Evolutionary conservation across 495 filamentous ascomycete species (phyloP), one percentile per base, ranked within the genome.

Genomic region (Xylaria telfairii): DNA sequence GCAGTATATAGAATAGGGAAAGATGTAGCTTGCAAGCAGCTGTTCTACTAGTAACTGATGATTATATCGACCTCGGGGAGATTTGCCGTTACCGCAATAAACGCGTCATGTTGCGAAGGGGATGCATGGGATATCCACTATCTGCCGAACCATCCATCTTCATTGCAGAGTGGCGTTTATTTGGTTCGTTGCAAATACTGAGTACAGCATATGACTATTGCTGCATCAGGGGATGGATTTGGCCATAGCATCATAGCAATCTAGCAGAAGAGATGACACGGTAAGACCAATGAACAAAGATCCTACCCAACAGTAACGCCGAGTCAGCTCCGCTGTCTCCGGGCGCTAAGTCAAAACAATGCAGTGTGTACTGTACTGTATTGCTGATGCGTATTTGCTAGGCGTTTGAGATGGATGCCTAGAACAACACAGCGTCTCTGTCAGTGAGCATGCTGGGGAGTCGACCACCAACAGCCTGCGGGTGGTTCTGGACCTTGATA

Each of bases 301-400:
- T 15, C 24, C 3, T 28, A 17, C 26, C 17, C 19, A 37, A 49
- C 12, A 53, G 32, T 54, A 39, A 28, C 15, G 30, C 64, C 32
- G 47, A 54, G 64, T 54, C 64, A 66, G 64, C 63, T 53, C 63
- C 44, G 32, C 12, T 37, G 12, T n/a, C 28, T 53, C 24, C 26
- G 34, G 28, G 26, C 17, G 41, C 28, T 64, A 19, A 5, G 59
- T 41, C 56, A 17, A 39, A 60, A 24, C 30, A 34, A 41, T 15
- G 39, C 28, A 59, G 32, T n/a, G n/a, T n/a, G 32, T n/a, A n/a
- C n/a, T n/a, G n/a, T n/a, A n/a, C n/a, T n/a, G n/a, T 7, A 26
- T 51, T 51, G 21, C 47, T n/a, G 56, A 41, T 26, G 56, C 19
- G 7, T 39, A 34, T 34, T 60, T 21, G 56, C 56, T 60, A 10